Base-by-base conservation (phyloP, 2,329 filamentous ascomycete species). In the Tothia fuscella region DNA sequence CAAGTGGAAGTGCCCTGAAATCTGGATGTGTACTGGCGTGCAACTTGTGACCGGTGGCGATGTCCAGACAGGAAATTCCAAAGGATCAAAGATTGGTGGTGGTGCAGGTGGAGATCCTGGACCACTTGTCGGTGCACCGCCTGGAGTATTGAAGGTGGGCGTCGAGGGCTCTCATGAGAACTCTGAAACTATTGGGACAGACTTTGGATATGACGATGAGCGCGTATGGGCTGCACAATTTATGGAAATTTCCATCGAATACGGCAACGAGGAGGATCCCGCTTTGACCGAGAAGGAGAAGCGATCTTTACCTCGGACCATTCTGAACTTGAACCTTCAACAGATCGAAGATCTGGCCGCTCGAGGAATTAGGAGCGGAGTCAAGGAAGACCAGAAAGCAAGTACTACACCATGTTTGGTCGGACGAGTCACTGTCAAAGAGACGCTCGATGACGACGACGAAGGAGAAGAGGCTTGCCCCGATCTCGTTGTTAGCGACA, bases 151-250 rank as follows among this genome's bases (percentile, higher is more conserved):
- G 9, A 45, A 42, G 12, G 19, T 34, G 2, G 28, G 43, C 19
- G 43, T 30, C 12, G 43, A 43, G 33, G 43, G 28, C 4, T 37
- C 33, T 19, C 45, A 41, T 14, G 35, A 42, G n/a, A 12, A 17
- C n/a, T 16, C 21, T 10, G 41, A 45, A n/a, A 34, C 35, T 10
- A 35, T 43, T 10, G 37, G 41, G 7, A 47, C 38, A 25, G 42
- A 38, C 19, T 45, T 38, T n/a, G 42, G 33, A 7, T 44, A 47
- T 21, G 39, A 45, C 21, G 45, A 45, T 17, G 45, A 47, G 21
- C 42, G 45, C 17, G 43, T 47, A 3, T 47, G 45, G 45, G 45
- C 45, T 9, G 45, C 45, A 5, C 45, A 47, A 17, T 47, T 47
- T 26, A 47, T 47, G 45, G 42, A 45, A 34, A 39, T 47, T 4